Evolutionary conservation across 2,329 filamentous ascomycete genomes (phyloP).

Genomic region (Plectosphaerella plurivora): DNA sequence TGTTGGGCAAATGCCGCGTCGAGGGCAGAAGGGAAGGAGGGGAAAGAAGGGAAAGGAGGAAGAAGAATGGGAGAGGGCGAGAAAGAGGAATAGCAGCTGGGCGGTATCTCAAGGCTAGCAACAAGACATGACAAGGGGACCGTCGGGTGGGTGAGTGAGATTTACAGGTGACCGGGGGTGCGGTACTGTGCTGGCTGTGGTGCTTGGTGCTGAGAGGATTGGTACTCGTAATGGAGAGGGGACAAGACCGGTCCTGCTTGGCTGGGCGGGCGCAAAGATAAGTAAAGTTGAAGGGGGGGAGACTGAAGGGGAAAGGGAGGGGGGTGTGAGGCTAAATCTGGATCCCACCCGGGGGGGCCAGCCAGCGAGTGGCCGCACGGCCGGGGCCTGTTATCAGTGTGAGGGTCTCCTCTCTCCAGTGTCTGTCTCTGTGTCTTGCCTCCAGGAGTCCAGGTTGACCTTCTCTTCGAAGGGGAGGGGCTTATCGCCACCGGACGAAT

Average conservation of each 20-base stretch:
- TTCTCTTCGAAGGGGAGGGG: background rate
- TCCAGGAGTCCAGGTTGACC: no score
- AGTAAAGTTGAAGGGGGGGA: background rate
- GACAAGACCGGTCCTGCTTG: no score
- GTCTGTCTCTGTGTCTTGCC: no score
- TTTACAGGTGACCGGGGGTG: slow-evolving; percentile 9
- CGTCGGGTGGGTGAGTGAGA: slow-evolving; percentile 6
- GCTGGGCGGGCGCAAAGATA: background rate
- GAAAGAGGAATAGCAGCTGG: slow-evolving; percentile 6
- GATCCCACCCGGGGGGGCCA: background rate
- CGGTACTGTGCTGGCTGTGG: background rate
- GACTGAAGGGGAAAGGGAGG: background rate
- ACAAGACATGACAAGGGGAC: slow-evolving; percentile 3
- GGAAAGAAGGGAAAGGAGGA: background rate
- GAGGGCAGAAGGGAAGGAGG: background rate
- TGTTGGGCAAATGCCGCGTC: background rate
- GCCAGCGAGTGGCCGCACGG: background rate
- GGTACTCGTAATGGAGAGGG: no score
- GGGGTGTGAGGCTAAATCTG: background rate
- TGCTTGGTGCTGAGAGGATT: no score
- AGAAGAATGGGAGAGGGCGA: background rate
- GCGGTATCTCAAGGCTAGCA: slow-evolving; percentile 6
- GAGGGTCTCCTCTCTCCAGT: no score
- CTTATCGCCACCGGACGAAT: background rate
- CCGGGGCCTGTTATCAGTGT: background rate